Conservation (phyloP, 345 rosid species). For the Camelina hispida region DNA sequence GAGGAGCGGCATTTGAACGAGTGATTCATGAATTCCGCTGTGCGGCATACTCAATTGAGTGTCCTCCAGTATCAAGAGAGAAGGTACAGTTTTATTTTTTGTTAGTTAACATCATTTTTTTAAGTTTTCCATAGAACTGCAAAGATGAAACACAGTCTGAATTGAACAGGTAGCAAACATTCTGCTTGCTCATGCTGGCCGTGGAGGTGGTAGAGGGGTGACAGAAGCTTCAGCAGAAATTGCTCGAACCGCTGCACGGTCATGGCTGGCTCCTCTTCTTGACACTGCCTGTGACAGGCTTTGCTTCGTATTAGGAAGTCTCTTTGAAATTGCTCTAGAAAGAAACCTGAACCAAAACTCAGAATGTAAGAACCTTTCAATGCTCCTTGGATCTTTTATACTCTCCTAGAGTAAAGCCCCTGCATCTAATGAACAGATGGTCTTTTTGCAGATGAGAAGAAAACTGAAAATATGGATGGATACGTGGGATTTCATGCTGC, state of each 20-base stretch:
- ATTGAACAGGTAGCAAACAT: conserved; percentile 86
- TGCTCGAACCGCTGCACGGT: conserved; percentile 90
- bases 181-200: conserved; percentile 90
- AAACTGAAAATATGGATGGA: conserved; percentile 77
- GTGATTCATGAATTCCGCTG: conserved; percentile 93
- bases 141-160: conserved; percentile 19
- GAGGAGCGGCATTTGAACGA: conserved; percentile 99
- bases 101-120: background rate
- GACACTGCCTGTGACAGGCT: conserved; percentile 95
- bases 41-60: conserved; percentile 94
- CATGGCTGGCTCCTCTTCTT: conserved; percentile 98
- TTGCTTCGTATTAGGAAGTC: conserved; percentile 83
- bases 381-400: conserved; percentile 20
- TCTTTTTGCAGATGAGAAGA: conserved; percentile 62
- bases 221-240: conserved; percentile 97
- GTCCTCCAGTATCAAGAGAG: conserved; percentile 93
- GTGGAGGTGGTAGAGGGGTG: conserved; percentile 87
- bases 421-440: conserved; percentile 2
- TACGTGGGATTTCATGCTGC: conserved; percentile 91
- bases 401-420: background rate
- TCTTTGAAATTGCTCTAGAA: conserved; percentile 89
- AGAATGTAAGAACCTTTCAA: conserved; percentile 61
- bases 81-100: conserved; percentile 56
- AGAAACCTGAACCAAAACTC: conserved; percentile 66
- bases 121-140: background rate